phyloP scores from a whole-genome alignment of 768 basidiomycete genomes.

The Dacryopinax spathularia region DNA sequence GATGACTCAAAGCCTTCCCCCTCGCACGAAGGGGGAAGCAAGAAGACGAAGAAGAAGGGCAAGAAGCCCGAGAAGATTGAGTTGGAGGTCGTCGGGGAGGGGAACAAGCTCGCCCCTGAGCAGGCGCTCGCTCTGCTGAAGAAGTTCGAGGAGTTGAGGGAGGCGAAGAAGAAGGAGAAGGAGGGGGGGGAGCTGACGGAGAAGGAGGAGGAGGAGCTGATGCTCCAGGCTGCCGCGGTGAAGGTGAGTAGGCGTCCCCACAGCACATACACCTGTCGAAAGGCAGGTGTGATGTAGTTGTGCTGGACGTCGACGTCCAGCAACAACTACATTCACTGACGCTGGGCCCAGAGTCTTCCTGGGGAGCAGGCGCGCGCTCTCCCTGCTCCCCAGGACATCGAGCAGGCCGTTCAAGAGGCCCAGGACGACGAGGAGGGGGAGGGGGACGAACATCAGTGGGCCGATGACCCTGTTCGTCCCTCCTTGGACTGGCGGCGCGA shows the following conservation, averaged over 20 bases:
- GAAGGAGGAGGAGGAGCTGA: too few species aligned
- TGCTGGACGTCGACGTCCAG: not conserved
- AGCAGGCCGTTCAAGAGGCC: too few species aligned
- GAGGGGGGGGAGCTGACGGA: too few species aligned
- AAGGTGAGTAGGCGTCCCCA: too few species aligned
- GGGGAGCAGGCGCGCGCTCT: not conserved
- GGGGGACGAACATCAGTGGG: too few species aligned
- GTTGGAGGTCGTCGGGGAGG: not conserved
- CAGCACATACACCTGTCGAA: too few species aligned
- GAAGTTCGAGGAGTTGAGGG: not conserved
- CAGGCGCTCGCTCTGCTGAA: not conserved
- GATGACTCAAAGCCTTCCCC: not conserved
- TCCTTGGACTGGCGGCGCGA: too few species aligned
- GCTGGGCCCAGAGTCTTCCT: not conserved
- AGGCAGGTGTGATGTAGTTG: not conserved
- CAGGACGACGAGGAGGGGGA: not conserved
- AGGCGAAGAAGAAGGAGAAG: not conserved
- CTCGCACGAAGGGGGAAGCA: not conserved
- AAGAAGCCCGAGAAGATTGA: not conserved
- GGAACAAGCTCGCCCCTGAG: not conserved
- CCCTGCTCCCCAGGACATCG: not conserved
- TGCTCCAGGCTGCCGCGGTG: too few species aligned
- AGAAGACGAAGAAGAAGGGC: not conserved
- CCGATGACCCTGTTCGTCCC: too few species aligned
- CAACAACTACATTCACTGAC: not conserved